A percentile compares a stretch with the other conserved stretches of the same genome.
phyloP scores from a whole-genome alignment of 2,329 filamentous ascomycete genomes.

The Scopulariopsis brevicaulis region DNA sequence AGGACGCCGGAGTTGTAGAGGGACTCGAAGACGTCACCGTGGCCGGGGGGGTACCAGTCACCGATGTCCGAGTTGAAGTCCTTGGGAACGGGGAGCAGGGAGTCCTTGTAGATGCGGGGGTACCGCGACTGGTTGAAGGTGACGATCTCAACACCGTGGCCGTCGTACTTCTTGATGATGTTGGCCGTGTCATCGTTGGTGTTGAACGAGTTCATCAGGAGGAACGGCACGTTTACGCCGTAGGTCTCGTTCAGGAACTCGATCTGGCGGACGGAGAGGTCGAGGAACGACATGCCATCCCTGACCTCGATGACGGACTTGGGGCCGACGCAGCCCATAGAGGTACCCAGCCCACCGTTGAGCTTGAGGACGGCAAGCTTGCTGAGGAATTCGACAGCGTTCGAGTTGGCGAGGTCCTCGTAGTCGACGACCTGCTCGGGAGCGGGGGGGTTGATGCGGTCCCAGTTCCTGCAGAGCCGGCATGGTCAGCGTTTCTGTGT shows the following conservation, averaged over 20 bases:
- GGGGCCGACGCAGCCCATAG: conserved; percentile 97
- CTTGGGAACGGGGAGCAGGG: conserved; percentile 90
- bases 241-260: conserved; percentile 99
- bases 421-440: conserved; percentile 93
- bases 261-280: conserved; percentile 96
- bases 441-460: conserved; percentile 88
- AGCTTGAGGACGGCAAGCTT: conserved; percentile 98
- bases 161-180: conserved; percentile 99
- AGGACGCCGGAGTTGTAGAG: conserved; percentile 98
- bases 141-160: conserved; percentile 98
- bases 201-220: conserved; percentile 99
- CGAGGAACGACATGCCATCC: conserved; percentile 99
- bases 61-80: conserved; percentile 74
- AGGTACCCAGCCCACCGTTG: conserved; percentile 97
- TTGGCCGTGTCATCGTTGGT: conserved; percentile 95
- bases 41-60: conserved; percentile 97
- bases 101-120: conserved; percentile 97
- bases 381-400: conserved; percentile 88
- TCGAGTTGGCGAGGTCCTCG: conserved; percentile 75
- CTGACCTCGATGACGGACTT: conserved; percentile 99
- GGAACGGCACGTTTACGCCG: conserved; percentile 91
- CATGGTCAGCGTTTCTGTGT: conserved; percentile 10
- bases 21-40: conserved; percentile 99
- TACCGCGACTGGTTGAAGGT: conserved; percentile 99
- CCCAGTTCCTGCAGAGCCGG: conserved; percentile 63